Evolutionary conservation across 2,329 filamentous ascomycete genomes (phyloP).

Genomic region (Stachybotrys chartarum): DNA sequence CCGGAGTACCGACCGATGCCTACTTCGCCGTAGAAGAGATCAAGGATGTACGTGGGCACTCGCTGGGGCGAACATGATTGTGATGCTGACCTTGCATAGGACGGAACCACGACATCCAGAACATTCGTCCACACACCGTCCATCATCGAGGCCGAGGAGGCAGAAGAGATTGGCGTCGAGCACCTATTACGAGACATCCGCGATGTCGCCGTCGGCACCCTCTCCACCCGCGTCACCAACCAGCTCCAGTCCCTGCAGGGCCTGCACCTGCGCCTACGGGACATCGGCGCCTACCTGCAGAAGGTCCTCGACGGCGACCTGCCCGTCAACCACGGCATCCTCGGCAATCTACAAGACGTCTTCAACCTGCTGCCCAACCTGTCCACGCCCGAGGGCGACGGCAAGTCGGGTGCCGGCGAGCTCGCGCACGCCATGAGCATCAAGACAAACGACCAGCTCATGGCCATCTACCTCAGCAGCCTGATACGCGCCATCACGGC

Average conservation of each 20-base stretch:
- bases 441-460: constrained; percentile 98
- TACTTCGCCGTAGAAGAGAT: constrained; percentile 99
- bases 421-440: constrained; percentile 94
- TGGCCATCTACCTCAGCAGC: constrained; percentile 96
- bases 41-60: constrained; percentile 70
- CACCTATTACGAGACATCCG: constrained; percentile 96
- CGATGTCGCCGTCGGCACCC: constrained; percentile 92
- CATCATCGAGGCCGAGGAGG: constrained; percentile 97
- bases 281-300: constrained; percentile 91
- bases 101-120: constrained; percentile 92
- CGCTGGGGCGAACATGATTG: neutral
- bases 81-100: constrained; percentile 44
- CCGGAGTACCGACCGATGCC: constrained; percentile 94
- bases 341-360: constrained; percentile 97
- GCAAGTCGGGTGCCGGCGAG: constrained; percentile 58
- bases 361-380: constrained; percentile 98
- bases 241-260: constrained; percentile 97
- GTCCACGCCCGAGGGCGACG: constrained; percentile 68
- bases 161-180: constrained; percentile 97
- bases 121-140: constrained; percentile 98
- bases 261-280: constrained; percentile 85
- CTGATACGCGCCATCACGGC: constrained; percentile 92
- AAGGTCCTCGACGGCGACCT: constrained; percentile 91
- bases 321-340: constrained; percentile 93
- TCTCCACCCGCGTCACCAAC: constrained; percentile 94